phyloP scores from a whole-genome alignment of 164 flowering plant species.

The Vitis riparia region DNA sequence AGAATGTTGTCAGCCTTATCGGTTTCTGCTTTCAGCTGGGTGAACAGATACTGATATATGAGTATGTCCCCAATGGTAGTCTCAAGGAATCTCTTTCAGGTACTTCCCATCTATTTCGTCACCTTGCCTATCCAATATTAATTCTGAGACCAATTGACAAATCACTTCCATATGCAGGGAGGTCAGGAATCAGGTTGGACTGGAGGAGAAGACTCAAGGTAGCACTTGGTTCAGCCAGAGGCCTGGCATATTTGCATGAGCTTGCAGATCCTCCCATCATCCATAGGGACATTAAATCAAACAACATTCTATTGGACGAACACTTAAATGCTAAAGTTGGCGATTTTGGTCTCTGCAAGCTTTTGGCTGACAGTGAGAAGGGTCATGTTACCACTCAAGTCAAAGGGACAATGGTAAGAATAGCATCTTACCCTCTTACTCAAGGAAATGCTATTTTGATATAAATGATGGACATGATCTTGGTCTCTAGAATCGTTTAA shows the following conservation, averaged over 20 bases:
- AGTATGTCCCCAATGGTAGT: constrained; percentile 52
- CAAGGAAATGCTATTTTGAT: background rate
- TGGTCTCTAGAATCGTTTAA: too few species aligned
- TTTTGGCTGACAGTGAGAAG: constrained; percentile 19
- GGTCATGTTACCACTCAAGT: constrained; percentile 45
- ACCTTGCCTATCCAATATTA: background rate
- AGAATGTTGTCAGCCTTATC: constrained; percentile 52
- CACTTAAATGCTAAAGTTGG: constrained; percentile 38
- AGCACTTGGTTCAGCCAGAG: constrained; percentile 40
- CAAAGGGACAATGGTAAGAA: constrained; percentile 46
- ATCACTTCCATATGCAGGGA: constrained; percentile 18
- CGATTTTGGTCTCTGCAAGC: constrained; percentile 45
- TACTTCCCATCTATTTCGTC: constrained; percentile 10
- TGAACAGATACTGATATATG: constrained; percentile 68
- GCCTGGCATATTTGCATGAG: constrained; percentile 39
- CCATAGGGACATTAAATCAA: constrained; percentile 41
- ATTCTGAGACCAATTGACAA: background rate
- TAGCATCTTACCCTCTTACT: background rate
- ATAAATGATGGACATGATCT: too few species aligned
- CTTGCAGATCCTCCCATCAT: constrained; percentile 43
- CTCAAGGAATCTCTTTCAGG: constrained; percentile 48
- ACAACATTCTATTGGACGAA: constrained; percentile 35
- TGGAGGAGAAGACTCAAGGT: constrained; percentile 36
- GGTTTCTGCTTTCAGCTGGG: constrained; percentile 62
- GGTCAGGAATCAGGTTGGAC: constrained; percentile 32